A percentile compares a stretch with the other conserved stretches of the same genome.
These are phyloP conservation scores for Phyllostachys edulis DNA, from an alignment of 176 grass and related monocot species.

Conservation along the genomic window DNA sequence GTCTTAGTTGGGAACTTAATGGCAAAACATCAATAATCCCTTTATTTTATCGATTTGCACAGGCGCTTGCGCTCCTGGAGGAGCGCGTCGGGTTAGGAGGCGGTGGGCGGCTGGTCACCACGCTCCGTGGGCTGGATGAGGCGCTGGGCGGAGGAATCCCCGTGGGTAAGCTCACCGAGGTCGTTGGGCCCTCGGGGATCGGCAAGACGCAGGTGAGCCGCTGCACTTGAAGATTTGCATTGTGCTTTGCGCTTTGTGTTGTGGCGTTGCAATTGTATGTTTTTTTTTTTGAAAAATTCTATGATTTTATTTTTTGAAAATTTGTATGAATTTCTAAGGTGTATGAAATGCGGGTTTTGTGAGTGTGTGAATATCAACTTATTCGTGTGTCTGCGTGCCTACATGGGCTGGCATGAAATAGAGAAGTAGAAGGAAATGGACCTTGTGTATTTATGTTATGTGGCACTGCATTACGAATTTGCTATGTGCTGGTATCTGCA, in stretches of 20 bases:
- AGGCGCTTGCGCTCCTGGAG: slow-evolving; percentile 46
- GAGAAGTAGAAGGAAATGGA: not conserved
- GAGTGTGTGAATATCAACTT: slow-evolving; percentile 24
- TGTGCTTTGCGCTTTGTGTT: not conserved
- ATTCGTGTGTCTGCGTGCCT: not conserved
- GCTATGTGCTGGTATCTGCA: not conserved
- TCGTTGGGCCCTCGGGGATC: slow-evolving; percentile 88
- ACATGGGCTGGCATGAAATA: not conserved
- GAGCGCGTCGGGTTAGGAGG: slow-evolving; percentile 39
- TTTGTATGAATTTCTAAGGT: not conserved
- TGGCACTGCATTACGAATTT: not conserved
- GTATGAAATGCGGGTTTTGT: not conserved
- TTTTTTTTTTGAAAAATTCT: not conserved
- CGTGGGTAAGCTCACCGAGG: slow-evolving; percentile 70
- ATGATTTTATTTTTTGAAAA: too few relatives aligned
- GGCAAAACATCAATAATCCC: too few relatives aligned
- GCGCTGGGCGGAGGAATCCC: slow-evolving; percentile 80
- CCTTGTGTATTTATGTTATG: not conserved
- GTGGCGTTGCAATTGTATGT: not conserved
- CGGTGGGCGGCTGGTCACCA: slow-evolving; percentile 56
- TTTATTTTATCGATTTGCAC: not conserved
- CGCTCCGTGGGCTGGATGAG: slow-evolving; percentile 66
- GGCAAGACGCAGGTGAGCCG: slow-evolving; percentile 82
- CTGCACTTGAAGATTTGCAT: not conserved
- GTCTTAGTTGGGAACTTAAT: not conserved